Conservation (phyloP, 306 rosid genomes). For the Corylus avellana region DNA sequence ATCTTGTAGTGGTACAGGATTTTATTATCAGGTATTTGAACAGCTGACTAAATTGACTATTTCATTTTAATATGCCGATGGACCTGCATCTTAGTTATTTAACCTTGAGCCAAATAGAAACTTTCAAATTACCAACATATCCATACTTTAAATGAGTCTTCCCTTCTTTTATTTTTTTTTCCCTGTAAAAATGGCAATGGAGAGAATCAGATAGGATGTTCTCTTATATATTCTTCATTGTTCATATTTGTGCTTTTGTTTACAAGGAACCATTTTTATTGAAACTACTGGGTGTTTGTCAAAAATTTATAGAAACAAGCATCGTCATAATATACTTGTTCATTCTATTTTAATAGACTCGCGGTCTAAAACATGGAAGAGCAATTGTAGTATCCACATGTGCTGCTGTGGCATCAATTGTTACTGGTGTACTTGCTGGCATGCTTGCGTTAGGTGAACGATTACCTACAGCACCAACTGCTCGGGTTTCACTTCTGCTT, state of each 20-base stretch:
- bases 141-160: neutral
- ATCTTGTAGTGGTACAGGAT: slow-evolving; percentile 79
- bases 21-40: slow-evolving; percentile 79
- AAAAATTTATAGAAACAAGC: slow-evolving; percentile 14
- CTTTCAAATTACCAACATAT: neutral
- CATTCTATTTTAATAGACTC: slow-evolving; percentile 56
- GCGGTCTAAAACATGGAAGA: slow-evolving; percentile 94
- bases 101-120: neutral
- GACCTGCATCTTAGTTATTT: neutral
- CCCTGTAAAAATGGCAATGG: neutral
- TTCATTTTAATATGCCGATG: slow-evolving; percentile 9
- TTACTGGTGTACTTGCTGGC: slow-evolving; percentile 94
- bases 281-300: slow-evolving; percentile 13
- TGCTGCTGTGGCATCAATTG: slow-evolving; percentile 95
- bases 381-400: slow-evolving; percentile 92
- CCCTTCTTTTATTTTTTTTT: neutral
- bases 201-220: neutral
- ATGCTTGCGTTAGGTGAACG: slow-evolving; percentile 96
- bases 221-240: neutral
- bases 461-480: slow-evolving; percentile 82
- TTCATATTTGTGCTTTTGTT: neutral
- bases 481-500: slow-evolving; percentile 73
- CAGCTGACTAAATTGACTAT: neutral
- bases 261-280: neutral
- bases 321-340: slow-evolving; percentile 11